phyloP scores from a whole-genome alignment of 768 basidiomycete genomes.

The Heimioporus sp. region DNA sequence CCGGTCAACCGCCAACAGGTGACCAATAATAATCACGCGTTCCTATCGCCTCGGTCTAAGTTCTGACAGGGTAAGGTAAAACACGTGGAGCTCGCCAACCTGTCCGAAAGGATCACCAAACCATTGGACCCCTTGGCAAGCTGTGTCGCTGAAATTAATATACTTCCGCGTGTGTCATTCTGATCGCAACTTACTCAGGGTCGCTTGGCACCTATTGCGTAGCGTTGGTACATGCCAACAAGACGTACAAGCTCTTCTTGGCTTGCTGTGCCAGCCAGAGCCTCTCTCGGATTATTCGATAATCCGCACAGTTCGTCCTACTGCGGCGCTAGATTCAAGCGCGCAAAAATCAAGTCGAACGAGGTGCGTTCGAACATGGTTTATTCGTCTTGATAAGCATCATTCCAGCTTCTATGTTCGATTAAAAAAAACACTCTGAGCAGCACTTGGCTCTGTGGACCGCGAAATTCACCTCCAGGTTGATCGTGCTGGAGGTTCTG shows the following conservation, averaged over 20 bases:
- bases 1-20: not conserved
- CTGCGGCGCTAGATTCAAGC: not conserved
- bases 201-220: no score
- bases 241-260: not conserved
- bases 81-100: constrained; percentile 2
- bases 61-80: not conserved
- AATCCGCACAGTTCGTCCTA: not conserved
- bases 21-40: not conserved
- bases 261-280: constrained; percentile 6
- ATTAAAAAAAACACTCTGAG: no score
- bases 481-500: no score
- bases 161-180: not conserved
- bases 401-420: no score
- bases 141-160: constrained; percentile 10
- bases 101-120: not conserved
- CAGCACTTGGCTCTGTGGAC: no score
- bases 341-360: not conserved
- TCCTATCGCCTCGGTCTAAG: constrained; percentile 5
- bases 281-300: not conserved
- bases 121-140: constrained; percentile 19
- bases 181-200: not conserved
- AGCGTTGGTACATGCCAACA: not conserved
- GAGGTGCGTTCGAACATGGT: not conserved
- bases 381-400: no score
- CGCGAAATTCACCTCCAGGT: no score